These are phyloP conservation scores for Trichoderma gamsii DNA, from an alignment of 495 filamentous ascomycete species.

Conservation along the genomic window DNA sequence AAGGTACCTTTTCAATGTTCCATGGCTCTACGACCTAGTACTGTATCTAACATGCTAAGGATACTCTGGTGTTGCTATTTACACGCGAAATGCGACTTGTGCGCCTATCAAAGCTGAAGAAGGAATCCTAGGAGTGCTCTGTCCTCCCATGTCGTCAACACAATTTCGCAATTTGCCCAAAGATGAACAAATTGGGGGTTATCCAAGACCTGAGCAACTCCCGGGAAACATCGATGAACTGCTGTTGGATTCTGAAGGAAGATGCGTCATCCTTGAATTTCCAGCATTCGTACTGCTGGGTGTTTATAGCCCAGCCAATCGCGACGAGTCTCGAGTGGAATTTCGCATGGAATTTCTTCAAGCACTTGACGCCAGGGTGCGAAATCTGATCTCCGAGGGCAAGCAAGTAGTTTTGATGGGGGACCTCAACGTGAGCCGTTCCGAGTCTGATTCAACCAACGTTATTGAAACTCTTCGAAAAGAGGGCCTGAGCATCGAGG, in stretches of 20 bases:
- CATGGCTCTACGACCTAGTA: slow-evolving; percentile 26
- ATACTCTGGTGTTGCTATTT: slow-evolving; percentile 95
- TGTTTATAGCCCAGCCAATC: slow-evolving; percentile 80
- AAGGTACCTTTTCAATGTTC: slow-evolving; percentile 53
- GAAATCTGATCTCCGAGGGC: slow-evolving; percentile 73
- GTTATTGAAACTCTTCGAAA: slow-evolving; percentile 65
- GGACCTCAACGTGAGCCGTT: slow-evolving; percentile 81
- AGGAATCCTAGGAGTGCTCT: slow-evolving; percentile 78
- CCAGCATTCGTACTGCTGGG: slow-evolving; percentile 91
- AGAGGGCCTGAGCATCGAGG: slow-evolving; percentile 48
- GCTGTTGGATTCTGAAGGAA: slow-evolving; percentile 81
- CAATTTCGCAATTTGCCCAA: slow-evolving; percentile 69
- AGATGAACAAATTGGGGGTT: slow-evolving; percentile 87
- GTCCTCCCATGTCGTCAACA: slow-evolving; percentile 66
- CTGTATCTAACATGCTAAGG: slow-evolving; percentile 34
- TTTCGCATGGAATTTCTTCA: slow-evolving; percentile 78
- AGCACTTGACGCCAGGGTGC: slow-evolving; percentile 71
- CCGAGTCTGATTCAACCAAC: slow-evolving; percentile 67
- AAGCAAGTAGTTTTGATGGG: slow-evolving; percentile 81
- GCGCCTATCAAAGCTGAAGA: slow-evolving; percentile 88
- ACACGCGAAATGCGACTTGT: slow-evolving; percentile 84
- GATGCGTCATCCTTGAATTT: slow-evolving; percentile 90
- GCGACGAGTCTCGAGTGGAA: slow-evolving; percentile 75
- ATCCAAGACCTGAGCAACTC: slow-evolving; percentile 66
- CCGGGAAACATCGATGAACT: slow-evolving; percentile 57